These are phyloP conservation scores for Calonectria hawksworthii DNA, from an alignment of 2,329 filamentous ascomycete species.

Conservation along the genomic window DNA sequence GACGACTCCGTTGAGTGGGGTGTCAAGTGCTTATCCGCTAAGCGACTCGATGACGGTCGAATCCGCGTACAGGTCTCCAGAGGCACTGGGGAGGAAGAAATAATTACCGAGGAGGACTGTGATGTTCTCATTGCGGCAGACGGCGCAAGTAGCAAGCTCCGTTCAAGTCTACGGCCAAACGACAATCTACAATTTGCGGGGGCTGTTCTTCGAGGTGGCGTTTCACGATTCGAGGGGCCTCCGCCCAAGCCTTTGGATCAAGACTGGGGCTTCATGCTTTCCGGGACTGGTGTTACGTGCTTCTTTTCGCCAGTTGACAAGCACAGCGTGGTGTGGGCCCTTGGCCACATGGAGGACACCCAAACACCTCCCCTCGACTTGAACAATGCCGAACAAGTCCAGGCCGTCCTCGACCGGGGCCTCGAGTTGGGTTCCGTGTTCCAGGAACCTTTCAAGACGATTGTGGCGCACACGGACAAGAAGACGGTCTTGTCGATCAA, in stretches of 20 bases:
- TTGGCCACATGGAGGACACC: slow-evolving; percentile 52
- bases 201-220: slow-evolving; percentile 55
- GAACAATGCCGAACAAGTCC: slow-evolving; percentile 37
- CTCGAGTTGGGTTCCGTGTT: slow-evolving; percentile 52
- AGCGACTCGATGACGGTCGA: slow-evolving; percentile 38
- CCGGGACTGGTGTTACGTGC: slow-evolving; percentile 55
- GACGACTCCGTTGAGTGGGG: slow-evolving; percentile 45
- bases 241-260: slow-evolving; percentile 51
- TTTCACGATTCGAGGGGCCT: slow-evolving; percentile 51
- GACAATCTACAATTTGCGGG: slow-evolving; percentile 57
- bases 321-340: slow-evolving; percentile 56
- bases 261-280: slow-evolving; percentile 58
- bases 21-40: slow-evolving; percentile 42
- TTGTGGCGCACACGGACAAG: slow-evolving; percentile 56
- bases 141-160: slow-evolving; percentile 58
- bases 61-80: slow-evolving; percentile 39
- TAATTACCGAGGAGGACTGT: slow-evolving; percentile 43
- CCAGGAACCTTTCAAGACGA: slow-evolving; percentile 54
- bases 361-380: slow-evolving; percentile 29
- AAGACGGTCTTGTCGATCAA: slow-evolving; percentile 55
- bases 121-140: slow-evolving; percentile 62
- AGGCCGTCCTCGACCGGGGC: slow-evolving; percentile 49
- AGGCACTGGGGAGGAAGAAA: not conserved
- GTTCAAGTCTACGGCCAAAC: slow-evolving; percentile 53
- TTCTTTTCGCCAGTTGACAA: slow-evolving; percentile 61